Conservation (phyloP, 495 filamentous ascomycete species). For the Hypoxylon trugodes region DNA sequence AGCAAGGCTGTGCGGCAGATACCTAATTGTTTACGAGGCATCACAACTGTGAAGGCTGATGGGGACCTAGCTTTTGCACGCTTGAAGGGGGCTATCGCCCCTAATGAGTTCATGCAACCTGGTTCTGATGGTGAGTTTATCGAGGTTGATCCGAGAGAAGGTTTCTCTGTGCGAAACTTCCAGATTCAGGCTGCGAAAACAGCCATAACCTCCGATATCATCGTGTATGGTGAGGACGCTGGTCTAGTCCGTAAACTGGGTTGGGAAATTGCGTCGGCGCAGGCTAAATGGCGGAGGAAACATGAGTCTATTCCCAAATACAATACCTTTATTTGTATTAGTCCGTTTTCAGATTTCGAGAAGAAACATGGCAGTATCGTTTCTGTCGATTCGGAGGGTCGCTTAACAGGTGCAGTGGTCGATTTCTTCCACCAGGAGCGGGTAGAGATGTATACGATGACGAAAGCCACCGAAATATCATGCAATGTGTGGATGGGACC, state of each 20-base stretch:
- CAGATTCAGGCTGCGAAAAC: constrained; percentile 94
- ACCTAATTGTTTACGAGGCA: constrained; percentile 80
- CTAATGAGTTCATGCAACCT: constrained; percentile 75
- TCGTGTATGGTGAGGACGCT: constrained; percentile 84
- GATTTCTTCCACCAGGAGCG: constrained; percentile 94
- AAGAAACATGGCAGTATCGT: constrained; percentile 73
- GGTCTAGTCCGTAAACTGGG: constrained; percentile 71
- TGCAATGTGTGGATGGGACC: constrained; percentile 91
- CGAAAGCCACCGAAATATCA: constrained; percentile 84
- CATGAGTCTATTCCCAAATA: constrained; percentile 69
- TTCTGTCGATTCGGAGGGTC: constrained; percentile 75
- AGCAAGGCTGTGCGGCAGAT: constrained; percentile 74
- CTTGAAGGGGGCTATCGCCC: constrained; percentile 84
- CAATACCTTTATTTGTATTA: constrained; percentile 81
- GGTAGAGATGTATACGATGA: constrained; percentile 92
- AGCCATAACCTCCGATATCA: constrained; percentile 87
- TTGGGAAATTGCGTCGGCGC: constrained; percentile 76
- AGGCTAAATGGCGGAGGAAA: constrained; percentile 74
- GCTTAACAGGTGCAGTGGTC: constrained; percentile 78
- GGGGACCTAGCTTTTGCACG: constrained; percentile 77
- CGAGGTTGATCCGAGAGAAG: constrained; percentile 82
- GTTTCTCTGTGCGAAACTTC: constrained; percentile 89
- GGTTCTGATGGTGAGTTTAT: constrained; percentile 63
- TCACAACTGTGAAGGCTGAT: constrained; percentile 89
- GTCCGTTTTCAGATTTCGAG: constrained; percentile 79